A percentile compares a stretch with the other conserved stretches of the same genome.
phyloP scores from a whole-genome alignment of 257 asterid genomes.

The Solanum paucissectum region DNA sequence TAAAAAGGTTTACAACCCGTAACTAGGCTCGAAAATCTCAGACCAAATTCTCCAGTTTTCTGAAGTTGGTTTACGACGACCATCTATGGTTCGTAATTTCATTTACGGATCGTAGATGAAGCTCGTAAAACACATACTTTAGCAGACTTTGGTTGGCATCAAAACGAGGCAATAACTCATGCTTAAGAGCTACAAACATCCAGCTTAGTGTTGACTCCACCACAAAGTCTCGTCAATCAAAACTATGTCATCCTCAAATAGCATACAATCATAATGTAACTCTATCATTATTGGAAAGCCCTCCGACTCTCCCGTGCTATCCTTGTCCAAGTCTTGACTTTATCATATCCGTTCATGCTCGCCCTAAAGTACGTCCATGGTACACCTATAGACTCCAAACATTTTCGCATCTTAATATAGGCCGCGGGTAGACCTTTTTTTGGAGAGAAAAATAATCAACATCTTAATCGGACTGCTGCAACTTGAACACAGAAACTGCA shows the following conservation, averaged over 20 bases:
- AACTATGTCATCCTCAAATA: not conserved
- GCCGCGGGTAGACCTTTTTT: not conserved
- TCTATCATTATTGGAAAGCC: not conserved
- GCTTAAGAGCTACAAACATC: not conserved
- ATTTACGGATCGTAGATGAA: not conserved
- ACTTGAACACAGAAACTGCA: not conserved
- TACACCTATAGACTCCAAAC: not conserved
- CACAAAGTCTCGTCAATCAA: not conserved
- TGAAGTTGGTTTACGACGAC: not conserved
- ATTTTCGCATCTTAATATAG: not conserved
- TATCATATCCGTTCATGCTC: not conserved
- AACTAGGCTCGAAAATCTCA: not conserved
- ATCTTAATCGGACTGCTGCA: not conserved
- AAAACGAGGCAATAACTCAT: not conserved
- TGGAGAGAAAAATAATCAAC: not conserved
- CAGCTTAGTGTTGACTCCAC: not conserved
- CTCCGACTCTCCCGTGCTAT: not conserved
- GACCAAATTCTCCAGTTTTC: not conserved
- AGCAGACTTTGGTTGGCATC: not conserved
- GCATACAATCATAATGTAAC: not conserved
- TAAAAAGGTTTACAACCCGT: not conserved
- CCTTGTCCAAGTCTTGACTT: not conserved
- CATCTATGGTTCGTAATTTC: not conserved
- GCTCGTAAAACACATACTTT: not conserved
- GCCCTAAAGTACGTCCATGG: not conserved